Conservation (phyloP, 1,284 basidiomycete species). For the Naganishia albida region DNA sequence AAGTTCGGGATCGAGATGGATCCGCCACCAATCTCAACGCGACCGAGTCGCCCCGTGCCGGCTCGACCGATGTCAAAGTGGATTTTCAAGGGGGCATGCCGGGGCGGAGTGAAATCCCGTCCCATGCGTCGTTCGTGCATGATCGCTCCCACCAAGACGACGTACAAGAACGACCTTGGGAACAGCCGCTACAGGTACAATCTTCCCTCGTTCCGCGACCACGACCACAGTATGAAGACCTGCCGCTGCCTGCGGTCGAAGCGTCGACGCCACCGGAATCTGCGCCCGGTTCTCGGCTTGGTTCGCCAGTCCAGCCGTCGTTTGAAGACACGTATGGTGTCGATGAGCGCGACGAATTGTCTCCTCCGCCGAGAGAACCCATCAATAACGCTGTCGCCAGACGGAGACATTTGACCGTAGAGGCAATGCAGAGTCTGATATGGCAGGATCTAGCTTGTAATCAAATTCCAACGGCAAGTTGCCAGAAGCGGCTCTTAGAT, state of each 20-base stretch:
- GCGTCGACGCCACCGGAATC: constrained; percentile 7
- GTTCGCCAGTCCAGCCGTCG: neutral
- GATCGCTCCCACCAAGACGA: constrained; percentile 22
- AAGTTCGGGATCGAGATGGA: constrained; percentile 8
- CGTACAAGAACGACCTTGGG: constrained; percentile 27
- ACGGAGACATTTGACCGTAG: constrained; percentile 54
- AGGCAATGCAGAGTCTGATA: constrained; percentile 80
- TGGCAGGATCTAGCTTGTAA: constrained; percentile 80
- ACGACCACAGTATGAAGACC: constrained; percentile 9
- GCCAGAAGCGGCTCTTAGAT: neutral
- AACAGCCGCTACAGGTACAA: constrained; percentile 26
- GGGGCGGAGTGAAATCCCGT: constrained; percentile 22
- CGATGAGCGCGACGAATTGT: constrained; percentile 20
- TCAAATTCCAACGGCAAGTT: constrained; percentile 74
- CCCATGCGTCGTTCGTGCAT: constrained; percentile 23
- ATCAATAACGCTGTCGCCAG: constrained; percentile 29
- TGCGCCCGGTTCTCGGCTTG: neutral
- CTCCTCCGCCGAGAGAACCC: constrained; percentile 12
- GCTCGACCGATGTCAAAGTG: constrained; percentile 7
- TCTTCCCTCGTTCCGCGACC: constrained; percentile 11
- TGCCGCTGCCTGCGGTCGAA: neutral
- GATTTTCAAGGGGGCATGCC: constrained; percentile 29
- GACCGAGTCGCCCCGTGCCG: constrained; percentile 11
- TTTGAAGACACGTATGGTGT: constrained; percentile 18
- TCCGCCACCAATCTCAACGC: constrained; percentile 2